Evolutionary conservation across 2,329 filamentous ascomycete species (phyloP), one percentile per base, ranked within the genome.

Genomic region (Diplodia intermedia): DNA sequence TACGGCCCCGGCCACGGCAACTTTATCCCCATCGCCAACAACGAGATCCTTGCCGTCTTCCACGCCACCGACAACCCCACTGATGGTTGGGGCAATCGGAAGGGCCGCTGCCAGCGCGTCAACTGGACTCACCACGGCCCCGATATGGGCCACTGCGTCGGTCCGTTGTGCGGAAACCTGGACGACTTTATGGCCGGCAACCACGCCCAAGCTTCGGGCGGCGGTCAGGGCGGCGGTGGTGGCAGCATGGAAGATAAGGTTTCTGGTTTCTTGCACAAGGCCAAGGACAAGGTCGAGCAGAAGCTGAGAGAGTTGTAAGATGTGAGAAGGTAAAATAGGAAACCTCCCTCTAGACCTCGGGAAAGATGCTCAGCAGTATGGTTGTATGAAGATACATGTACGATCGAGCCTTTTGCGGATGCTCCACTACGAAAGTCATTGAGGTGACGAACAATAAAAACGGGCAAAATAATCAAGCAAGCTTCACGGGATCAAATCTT

Each of bases 1-100:
- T 83, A 79, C 69, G 82, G 82, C 1, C 82, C 82, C 0, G 82
- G 82, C 0, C 82, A 83, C 69, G 82, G 82, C 14, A 80, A 78
- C 67, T 83, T 83, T 68, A 74, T 84, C 20, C 72, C 77, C 14
- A 73, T 81, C 9, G 36, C 20, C 60, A 79, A 76, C 0, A 73
- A 75, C n/a, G 80, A 83, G 68, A 78, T 80, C 1, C 76, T 82
- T 70, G 78, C 75, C 8, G 75, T 83, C 1, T 84, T 82, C 70
- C 82, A 84, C 70, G 82, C 81, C 0, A 83, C 82, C 0, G 82
- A 83, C 71, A 73, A 70, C 29, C 79, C 78, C 67, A 75, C 70
- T 2, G 82, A 82, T 38, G 82, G 82, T 0, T 82, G 80, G 79
- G 76, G 78, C n/a, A 79, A 80, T 7, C 69, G 82, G 20, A 82